These are phyloP conservation scores for Solanum chilense DNA, from an alignment of 257 asterid species.

Conservation along the genomic window DNA sequence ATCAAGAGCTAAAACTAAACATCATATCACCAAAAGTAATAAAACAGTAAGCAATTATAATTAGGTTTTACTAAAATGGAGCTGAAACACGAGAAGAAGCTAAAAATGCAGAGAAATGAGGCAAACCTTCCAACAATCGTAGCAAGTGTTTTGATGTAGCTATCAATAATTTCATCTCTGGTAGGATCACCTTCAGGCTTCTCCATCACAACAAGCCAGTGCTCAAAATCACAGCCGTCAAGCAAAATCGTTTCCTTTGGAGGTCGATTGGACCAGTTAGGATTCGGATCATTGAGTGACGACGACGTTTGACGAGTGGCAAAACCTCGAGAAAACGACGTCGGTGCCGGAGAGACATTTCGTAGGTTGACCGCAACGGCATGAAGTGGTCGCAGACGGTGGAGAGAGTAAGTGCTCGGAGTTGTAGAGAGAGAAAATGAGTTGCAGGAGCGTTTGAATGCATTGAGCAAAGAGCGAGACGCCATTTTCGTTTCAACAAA, in stretches of 20 bases:
- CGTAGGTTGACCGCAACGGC: constrained; percentile 19
- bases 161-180: background rate
- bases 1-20: background rate
- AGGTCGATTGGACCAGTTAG: constrained; percentile 88
- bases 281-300: constrained; percentile 73
- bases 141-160: constrained; percentile 3
- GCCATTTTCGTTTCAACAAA: constrained; percentile 34
- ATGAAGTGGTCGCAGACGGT: constrained; percentile 51
- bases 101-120: background rate
- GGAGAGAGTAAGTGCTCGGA: constrained; percentile 10
- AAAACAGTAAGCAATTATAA: background rate
- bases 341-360: constrained; percentile 12
- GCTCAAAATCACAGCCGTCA: background rate
- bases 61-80: background rate
- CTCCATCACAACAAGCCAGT: constrained; percentile 10
- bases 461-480: constrained; percentile 36
- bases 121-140: background rate
- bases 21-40: background rate
- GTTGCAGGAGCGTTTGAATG: constrained; percentile 26
- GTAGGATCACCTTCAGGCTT: background rate
- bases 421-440: constrained; percentile 6
- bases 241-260: constrained; percentile 74
- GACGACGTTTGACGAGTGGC: constrained; percentile 55
- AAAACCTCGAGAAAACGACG: constrained; percentile 30
- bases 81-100: background rate